These are phyloP conservation scores for Globisporangium paroecandrum DNA, from an alignment of 352 stramenopile species.

Conservation along the genomic window DNA sequence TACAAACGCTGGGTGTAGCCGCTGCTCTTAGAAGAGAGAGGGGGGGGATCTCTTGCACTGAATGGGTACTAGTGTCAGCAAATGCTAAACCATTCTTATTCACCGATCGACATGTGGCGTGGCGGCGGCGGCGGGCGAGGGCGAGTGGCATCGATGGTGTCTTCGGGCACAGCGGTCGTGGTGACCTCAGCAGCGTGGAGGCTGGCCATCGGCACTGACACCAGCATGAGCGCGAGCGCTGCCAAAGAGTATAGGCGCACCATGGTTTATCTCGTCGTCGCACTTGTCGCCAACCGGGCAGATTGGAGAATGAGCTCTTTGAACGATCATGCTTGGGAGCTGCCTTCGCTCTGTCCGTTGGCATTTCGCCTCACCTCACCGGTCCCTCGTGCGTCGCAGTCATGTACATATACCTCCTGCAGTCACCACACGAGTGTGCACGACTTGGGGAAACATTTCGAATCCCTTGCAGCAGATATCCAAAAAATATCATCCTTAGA, in stretches of 20 bases:
- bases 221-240: slow-evolving; percentile 5
- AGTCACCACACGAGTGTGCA: background rate
- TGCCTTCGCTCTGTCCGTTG: background rate
- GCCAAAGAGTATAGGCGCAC: background rate
- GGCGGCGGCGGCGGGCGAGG: background rate
- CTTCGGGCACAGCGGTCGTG: background rate
- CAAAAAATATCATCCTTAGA: background rate
- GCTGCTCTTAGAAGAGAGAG: no score
- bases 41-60: background rate
- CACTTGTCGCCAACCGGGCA: background rate
- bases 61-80: background rate
- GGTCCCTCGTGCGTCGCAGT: background rate
- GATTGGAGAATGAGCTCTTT: slow-evolving; percentile 6
- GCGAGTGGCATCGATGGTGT: background rate
- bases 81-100: background rate
- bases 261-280: background rate
- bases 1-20: no score
- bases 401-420: background rate
- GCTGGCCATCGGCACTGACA: background rate
- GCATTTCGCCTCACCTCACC: background rate
- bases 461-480: background rate
- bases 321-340: background rate
- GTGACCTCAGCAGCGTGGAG: background rate
- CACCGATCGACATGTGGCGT: background rate
- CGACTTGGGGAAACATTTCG: background rate